Percentiles rank a stretch among this genome's conserved stretches.
Evolutionary conservation across 108 stramenopile genomes (phyloP).

Genomic region (Nitzschia inconspicua): DNA sequence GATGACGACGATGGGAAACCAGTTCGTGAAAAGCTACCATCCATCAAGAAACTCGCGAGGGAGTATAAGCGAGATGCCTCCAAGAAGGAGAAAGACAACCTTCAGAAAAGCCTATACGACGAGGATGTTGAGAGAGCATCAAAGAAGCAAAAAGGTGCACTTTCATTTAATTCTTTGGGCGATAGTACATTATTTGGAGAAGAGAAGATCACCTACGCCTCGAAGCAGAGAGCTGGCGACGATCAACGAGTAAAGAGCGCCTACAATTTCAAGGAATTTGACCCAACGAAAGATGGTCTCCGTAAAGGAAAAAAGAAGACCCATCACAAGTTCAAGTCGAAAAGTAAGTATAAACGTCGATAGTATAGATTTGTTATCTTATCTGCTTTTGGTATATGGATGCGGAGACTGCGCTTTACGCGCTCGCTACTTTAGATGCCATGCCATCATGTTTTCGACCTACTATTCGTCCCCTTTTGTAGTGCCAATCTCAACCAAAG

Average conservation of each 20-base stretch:
- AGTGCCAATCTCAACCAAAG: not conserved
- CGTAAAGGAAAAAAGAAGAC: slow-evolving; percentile 55
- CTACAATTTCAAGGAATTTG: slow-evolving; percentile 55
- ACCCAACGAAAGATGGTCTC: slow-evolving; percentile 47
- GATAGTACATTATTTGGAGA: slow-evolving; percentile 77
- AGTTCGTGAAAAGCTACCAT: slow-evolving; percentile 5
- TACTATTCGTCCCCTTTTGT: not conserved
- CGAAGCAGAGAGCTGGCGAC: slow-evolving; percentile 40
- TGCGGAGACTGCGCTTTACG: not conserved
- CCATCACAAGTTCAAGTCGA: slow-evolving; percentile 71
- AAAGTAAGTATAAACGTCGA: slow-evolving; percentile 66
- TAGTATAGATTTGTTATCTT: not conserved
- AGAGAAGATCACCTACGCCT: slow-evolving; percentile 58
- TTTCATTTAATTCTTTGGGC: slow-evolving; percentile 59
- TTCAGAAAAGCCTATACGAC: slow-evolving; percentile 32
- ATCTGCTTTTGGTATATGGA: not conserved
- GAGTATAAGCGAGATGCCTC: slow-evolving; percentile 22
- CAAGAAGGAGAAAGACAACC: slow-evolving; percentile 22
- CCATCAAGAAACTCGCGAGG: slow-evolving; percentile 17
- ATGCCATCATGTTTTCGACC: not conserved
- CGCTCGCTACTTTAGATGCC: not conserved
- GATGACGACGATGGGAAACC: slow-evolving; percentile 22
- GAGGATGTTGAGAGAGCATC: slow-evolving; percentile 32
- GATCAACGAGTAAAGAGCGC: slow-evolving; percentile 44
- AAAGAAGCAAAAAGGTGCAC: slow-evolving; percentile 44